Base-by-base conservation (phyloP, 2,329 filamentous ascomycete genomes). In the Fusarium verticillioides region DNA sequence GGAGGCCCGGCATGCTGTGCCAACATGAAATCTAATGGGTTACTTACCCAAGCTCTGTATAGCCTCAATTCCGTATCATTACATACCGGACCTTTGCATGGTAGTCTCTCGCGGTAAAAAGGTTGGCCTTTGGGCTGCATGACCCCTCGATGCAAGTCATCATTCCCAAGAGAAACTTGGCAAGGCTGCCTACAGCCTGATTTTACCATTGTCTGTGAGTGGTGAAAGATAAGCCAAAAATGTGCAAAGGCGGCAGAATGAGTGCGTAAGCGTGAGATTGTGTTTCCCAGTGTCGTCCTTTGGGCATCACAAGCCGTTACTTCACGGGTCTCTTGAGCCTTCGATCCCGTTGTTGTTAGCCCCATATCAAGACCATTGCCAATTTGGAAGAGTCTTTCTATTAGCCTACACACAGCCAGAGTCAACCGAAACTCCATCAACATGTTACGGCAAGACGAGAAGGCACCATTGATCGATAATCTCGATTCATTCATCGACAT, bases 391-490 rank as follows among this genome's bases (percentile, higher is more conserved):
- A 23, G n/a, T 23, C 5, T 9, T 13, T 34, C 4, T 23, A 19
- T 13, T 16, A 7, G 47, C 21, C 18, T 26, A 2, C 12, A 2
- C 6, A 11, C 0, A 4, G 32, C 32, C 12, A 15, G 9, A 21
- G 32, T 1, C 12, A 15, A 16, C 4, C 15, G 1, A 2, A 36
- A 11, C 3, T 21, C 4, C 16, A 50, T 23, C 47, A 2, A 13
- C 2, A 37, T 37, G 34, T 12, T 34, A 1, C 7, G 19, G 0
- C 23, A 37, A 2, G 23, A 1, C 10, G 50, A 28, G 9, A 53
- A 12, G 11, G 0, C 0, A 23, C 13, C 23, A n/a, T 16, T 28
- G 2, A n/a, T 28, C 4, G 23, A 53, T 39, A 2, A n/a, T 0
- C 34, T 39, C 23, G 10, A 39, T 37, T 28, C 13, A 0, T 53